phyloP scores from a whole-genome alignment of 768 basidiomycete species.

The Pisolithus orientalis region DNA sequence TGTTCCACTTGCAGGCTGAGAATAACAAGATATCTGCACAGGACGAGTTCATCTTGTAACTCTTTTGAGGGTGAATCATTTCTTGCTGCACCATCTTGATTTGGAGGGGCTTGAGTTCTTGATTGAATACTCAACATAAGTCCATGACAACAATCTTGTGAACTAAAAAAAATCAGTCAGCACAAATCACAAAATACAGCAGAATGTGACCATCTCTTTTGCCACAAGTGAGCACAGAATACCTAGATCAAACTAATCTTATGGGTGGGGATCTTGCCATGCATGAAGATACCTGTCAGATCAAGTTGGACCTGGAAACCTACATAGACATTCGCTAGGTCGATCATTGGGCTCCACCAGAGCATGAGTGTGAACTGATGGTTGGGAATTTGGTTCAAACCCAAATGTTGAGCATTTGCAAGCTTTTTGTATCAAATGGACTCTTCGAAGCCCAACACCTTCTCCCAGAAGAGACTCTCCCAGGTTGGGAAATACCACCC shows the following conservation, averaged over 20 bases:
- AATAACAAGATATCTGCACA: constrained; percentile 97
- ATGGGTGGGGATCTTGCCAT: constrained; percentile 95
- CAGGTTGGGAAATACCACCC: constrained; percentile 95
- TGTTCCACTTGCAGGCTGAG: constrained; percentile 98
- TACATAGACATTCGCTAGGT: constrained; percentile 98
- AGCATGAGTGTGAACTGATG: too few species aligned
- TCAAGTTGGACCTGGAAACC: constrained; percentile 99
- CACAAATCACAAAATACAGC: constrained; percentile 13
- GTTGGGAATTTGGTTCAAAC: constrained; percentile 96
- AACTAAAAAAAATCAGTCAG: constrained; percentile 38
- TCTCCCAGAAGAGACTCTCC: constrained; percentile 99
- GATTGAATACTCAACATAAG: constrained; percentile 98
- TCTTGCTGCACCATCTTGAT: constrained; percentile 99
- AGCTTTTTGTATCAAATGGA: constrained; percentile 95
- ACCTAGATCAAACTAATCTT: constrained; percentile 99
- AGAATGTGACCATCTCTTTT: constrained; percentile 72
- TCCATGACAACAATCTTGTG: constrained; percentile 94
- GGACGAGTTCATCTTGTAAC: constrained; percentile 99
- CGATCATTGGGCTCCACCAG: constrained; percentile 99
- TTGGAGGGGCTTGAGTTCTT: constrained; percentile 94
- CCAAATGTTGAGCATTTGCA: constrained; percentile 97
- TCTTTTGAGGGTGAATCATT: constrained; percentile 98
- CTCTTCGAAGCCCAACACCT: constrained; percentile 94
- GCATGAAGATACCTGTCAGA: constrained; percentile 96
- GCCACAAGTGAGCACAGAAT: constrained; percentile 99